Conservation (phyloP, 1,139 yeast genomes). For the Candida tunisiensis region DNA sequence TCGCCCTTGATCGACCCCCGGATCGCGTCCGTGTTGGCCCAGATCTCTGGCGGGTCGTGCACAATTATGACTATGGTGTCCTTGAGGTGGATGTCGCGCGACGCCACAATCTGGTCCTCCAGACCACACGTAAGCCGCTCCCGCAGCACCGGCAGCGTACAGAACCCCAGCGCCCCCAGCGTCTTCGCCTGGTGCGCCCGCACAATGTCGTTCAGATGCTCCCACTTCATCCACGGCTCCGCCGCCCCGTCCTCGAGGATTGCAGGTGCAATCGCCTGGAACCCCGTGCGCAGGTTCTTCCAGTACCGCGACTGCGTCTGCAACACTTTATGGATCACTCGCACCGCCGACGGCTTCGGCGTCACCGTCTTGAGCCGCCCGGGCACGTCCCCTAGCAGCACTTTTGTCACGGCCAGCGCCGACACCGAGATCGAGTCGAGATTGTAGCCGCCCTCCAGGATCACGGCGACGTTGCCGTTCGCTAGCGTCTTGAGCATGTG, state of each 20-base stretch:
- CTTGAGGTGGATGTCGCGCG: conserved; percentile 52
- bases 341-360: conserved; percentile 48
- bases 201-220: conserved; percentile 34
- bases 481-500: conserved; percentile 80
- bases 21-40: conserved; percentile 76
- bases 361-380: conserved; percentile 57
- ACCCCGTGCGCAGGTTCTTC: conserved; percentile 43
- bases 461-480: conserved; percentile 74
- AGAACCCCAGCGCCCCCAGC: conserved; percentile 41
- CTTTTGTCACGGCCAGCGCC: conserved; percentile 86
- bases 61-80: conserved; percentile 51
- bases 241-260: not conserved
- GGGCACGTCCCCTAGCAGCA: conserved; percentile 89
- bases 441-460: conserved; percentile 93
- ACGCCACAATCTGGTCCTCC: conserved; percentile 60
- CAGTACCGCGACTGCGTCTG: conserved; percentile 74
- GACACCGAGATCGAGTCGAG: conserved; percentile 79
- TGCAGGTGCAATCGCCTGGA: conserved; percentile 1
- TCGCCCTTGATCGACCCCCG: conserved; percentile 64
- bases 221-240: conserved; percentile 4
- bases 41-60: conserved; percentile 87
- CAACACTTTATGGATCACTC: conserved; percentile 71
- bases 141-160: conserved; percentile 50
- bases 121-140: conserved; percentile 29
- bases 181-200: conserved; percentile 51